Conservation (phyloP, 352 stramenopile genomes). For the Bremia lactucae region DNA sequence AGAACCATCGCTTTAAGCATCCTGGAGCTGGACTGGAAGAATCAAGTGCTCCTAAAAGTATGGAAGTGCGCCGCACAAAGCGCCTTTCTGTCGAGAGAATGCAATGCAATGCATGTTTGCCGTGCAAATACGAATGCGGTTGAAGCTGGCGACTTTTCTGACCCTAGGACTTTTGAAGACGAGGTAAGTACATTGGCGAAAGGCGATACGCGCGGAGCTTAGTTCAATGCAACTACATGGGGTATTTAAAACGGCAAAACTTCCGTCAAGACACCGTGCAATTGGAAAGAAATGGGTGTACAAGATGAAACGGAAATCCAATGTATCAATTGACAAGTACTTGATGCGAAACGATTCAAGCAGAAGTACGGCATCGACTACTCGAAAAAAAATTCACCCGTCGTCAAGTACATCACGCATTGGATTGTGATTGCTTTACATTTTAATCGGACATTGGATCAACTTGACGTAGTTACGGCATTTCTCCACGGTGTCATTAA, state of each 20-base stretch:
- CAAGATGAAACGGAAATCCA: slow-evolving; percentile 26
- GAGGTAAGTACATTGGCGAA: slow-evolving; percentile 9
- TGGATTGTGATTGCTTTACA: slow-evolving; percentile 1
- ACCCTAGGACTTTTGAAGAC: too few species aligned
- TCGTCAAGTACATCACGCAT: background rate
- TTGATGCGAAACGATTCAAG: too few species aligned
- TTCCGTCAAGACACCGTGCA: slow-evolving; percentile 1
- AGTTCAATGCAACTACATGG: slow-evolving; percentile 9
- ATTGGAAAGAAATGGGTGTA: slow-evolving; percentile 26
- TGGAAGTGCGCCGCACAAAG: background rate
- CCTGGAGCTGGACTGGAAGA: background rate
- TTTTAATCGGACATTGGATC: slow-evolving; percentile 1
- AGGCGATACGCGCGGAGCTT: slow-evolving; percentile 4
- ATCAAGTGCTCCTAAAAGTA: background rate
- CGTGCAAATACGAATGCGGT: background rate
- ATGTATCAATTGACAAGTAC: slow-evolving; percentile 33
- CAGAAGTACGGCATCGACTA: too few species aligned
- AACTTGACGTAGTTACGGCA: slow-evolving; percentile 8
- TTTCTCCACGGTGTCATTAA: slow-evolving; percentile 6
- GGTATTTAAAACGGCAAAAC: slow-evolving; percentile 6
- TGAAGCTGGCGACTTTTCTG: background rate
- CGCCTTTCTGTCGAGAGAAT: background rate
- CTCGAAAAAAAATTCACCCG: background rate
- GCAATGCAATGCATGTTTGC: background rate
- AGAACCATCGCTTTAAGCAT: background rate